Evolutionary conservation across 768 basidiomycete species (phyloP).

Genomic region (Amylocystis lapponica): DNA sequence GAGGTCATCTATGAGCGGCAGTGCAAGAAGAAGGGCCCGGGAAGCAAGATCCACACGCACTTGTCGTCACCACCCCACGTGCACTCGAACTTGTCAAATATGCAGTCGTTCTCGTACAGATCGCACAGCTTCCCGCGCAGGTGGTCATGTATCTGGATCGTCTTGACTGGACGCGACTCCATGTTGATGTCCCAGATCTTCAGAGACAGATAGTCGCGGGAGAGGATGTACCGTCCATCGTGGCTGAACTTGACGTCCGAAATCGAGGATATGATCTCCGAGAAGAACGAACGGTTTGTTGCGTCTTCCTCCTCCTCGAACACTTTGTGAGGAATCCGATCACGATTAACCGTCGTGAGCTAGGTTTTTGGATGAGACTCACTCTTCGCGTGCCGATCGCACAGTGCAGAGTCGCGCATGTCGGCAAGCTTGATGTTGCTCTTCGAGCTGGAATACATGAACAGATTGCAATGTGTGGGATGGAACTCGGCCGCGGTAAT

Average conservation of each 20-base stretch:
- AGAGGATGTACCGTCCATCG: conserved; percentile 94
- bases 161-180: conserved; percentile 94
- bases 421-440: conserved; percentile 99
- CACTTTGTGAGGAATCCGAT: conserved; percentile 41
- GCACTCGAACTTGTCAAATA: conserved; percentile 99
- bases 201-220: conserved; percentile 93
- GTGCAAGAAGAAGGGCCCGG: background rate
- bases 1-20: background rate
- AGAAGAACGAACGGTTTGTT: conserved; percentile 96
- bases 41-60: conserved; percentile 44
- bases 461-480: conserved; percentile 93
- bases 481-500: conserved; percentile 99
- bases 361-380: conserved; percentile 26
- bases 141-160: conserved; percentile 98
- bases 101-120: conserved; percentile 98
- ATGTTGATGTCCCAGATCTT: conserved; percentile 99
- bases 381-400: conserved; percentile 97
- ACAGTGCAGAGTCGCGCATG: conserved; percentile 97
- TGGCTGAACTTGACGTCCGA: conserved; percentile 99
- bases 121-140: conserved; percentile 96
- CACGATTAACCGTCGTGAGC: background rate
- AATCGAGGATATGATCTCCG: conserved; percentile 98
- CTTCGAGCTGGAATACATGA: conserved; percentile 99
- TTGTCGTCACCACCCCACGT: conserved; percentile 95
- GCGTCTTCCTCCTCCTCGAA: conserved; percentile 99